These are phyloP conservation scores for Posidonia australis DNA, from an alignment of 106 monocot genomes.

Conservation along the genomic window DNA sequence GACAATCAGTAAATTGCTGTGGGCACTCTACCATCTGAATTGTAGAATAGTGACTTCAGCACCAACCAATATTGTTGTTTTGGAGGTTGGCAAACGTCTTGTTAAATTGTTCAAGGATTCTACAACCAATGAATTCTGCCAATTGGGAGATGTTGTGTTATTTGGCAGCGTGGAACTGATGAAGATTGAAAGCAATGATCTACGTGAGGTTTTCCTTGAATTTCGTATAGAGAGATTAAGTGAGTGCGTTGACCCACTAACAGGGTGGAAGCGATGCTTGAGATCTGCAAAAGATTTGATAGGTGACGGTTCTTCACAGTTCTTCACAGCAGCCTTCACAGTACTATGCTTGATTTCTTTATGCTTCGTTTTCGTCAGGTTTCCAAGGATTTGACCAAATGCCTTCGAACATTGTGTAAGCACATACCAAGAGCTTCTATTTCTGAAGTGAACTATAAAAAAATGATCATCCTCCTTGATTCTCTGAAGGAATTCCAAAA, in stretches of 20 bases:
- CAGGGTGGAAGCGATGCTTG: constrained; percentile 16
- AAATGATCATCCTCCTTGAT: background rate
- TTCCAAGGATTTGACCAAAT: background rate
- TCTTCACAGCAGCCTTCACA: constrained; percentile 8
- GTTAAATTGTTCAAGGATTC: constrained; percentile 7
- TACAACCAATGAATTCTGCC: background rate
- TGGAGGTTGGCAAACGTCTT: constrained; percentile 15
- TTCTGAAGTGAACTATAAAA: too few relatives aligned
- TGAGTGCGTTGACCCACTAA: constrained; percentile 3
- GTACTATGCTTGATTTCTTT: constrained; percentile 1
- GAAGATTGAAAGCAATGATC: background rate
- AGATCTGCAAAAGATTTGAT: constrained; percentile 11
- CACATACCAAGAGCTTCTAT: too few relatives aligned
- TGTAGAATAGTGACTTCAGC: constrained; percentile 24
- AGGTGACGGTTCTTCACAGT: constrained; percentile 4
- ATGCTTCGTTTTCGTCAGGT: background rate
- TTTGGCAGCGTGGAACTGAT: constrained; percentile 29
- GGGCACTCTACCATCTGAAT: too few relatives aligned
- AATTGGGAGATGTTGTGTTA: constrained; percentile 20
- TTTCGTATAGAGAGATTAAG: constrained; percentile 2
- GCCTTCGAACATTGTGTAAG: background rate
- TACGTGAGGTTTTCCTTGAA: too few relatives aligned
- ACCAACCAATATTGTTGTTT: constrained; percentile 24
- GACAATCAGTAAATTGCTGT: constrained; percentile 17
- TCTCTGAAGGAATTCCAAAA: background rate